Percentiles rank a stretch among this genome's conserved stretches.
These are phyloP conservation scores for Carpinus viminea DNA, from an alignment of 306 rosid species.

Conservation along the genomic window DNA sequence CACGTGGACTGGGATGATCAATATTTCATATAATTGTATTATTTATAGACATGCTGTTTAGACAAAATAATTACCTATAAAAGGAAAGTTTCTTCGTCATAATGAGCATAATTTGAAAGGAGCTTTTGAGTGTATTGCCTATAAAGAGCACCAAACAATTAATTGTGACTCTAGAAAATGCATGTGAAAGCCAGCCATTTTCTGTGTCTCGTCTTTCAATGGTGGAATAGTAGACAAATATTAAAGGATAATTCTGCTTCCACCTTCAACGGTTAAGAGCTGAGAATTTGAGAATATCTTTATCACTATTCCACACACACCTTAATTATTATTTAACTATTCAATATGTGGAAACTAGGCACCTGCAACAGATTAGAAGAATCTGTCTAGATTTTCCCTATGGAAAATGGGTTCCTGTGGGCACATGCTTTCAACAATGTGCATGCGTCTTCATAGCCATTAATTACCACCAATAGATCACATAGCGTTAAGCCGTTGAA, in stretches of 20 bases:
- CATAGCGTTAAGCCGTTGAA: constrained; percentile 26
- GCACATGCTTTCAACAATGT: not conserved
- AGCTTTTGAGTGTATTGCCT: constrained; percentile 22
- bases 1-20: constrained; percentile 6
- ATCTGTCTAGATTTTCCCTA: not conserved
- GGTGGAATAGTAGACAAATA: constrained; percentile 9
- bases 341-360: not conserved
- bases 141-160: constrained; percentile 3
- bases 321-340: not conserved
- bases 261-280: constrained; percentile 48
- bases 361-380: not conserved
- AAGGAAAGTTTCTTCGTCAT: not conserved
- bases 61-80: not conserved
- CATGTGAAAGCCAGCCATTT: constrained; percentile 25
- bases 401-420: not conserved
- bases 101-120: constrained; percentile 25
- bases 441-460: not conserved
- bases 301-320: not conserved
- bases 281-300: constrained; percentile 10
- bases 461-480: not conserved
- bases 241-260: constrained; percentile 27
- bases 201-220: constrained; percentile 7
- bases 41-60: too few species aligned
- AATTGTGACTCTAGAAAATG: not conserved
- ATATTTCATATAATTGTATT: too few species aligned